A percentile compares a stretch with the other conserved stretches of the same genome.
These are phyloP conservation scores for Scedosporium minutisporum DNA, from an alignment of 2,329 filamentous ascomycete species.

Conservation along the genomic window DNA sequence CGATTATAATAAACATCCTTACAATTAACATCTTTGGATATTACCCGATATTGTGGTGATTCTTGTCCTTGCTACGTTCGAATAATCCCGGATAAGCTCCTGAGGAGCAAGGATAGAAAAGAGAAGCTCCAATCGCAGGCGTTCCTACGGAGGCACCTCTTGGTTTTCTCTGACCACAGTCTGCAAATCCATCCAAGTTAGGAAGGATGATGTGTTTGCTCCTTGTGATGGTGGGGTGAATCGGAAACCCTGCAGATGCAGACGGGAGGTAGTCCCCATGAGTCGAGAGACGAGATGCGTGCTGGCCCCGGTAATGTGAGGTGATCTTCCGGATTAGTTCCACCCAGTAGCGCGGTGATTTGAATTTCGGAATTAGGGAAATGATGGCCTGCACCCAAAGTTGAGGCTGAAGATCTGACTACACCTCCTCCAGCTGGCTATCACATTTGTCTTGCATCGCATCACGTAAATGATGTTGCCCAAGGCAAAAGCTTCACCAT, in stretches of 20 bases:
- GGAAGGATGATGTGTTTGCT: neutral
- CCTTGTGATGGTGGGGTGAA: neutral
- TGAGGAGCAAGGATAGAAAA: neutral
- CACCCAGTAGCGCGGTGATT: neutral
- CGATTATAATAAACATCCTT: neutral
- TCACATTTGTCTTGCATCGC: no score
- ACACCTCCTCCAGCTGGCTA: no score
- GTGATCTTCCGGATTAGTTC: neutral
- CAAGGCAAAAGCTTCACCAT: no score
- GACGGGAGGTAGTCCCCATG: neutral
- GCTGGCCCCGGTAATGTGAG: neutral
- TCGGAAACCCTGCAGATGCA: neutral
- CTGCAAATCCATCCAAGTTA: neutral
- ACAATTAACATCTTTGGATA: neutral
- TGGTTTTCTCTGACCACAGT: neutral
- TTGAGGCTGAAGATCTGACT: no score
- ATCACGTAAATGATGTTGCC: no score
- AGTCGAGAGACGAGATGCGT: neutral
- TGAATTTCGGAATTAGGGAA: neutral
- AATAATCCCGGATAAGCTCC: neutral
- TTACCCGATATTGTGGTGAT: neutral
- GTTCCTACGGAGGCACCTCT: neutral
- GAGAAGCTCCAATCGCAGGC: neutral
- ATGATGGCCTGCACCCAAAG: no score
- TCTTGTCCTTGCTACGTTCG: neutral